Conservation (phyloP, 257 asterid genomes). For the Primulina eburnea region DNA sequence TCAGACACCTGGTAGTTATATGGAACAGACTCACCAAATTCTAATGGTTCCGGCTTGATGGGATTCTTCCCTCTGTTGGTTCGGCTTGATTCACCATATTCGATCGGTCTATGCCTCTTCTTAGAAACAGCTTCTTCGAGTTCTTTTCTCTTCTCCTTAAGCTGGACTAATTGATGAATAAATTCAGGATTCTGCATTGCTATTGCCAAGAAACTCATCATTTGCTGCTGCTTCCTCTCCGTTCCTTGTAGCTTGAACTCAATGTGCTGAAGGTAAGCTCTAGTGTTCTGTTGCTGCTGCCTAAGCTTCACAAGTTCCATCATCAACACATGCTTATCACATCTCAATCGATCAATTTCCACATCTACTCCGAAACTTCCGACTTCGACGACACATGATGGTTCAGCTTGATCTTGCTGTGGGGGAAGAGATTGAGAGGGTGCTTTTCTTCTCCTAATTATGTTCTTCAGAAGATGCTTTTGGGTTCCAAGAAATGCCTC, state of each 20-base stretch:
- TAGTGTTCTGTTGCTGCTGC: constrained; percentile 57
- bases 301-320: constrained; percentile 61
- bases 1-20: constrained; percentile 52
- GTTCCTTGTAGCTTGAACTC: constrained; percentile 60
- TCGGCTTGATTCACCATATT: constrained; percentile 38
- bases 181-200: constrained; percentile 86
- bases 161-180: constrained; percentile 49
- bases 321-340: constrained; percentile 53
- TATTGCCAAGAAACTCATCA: constrained; percentile 80
- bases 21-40: constrained; percentile 30
- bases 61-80: neutral
- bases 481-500: constrained; percentile 65
- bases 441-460: constrained; percentile 58
- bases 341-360: constrained; percentile 51
- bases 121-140: constrained; percentile 52
- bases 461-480: constrained; percentile 54
- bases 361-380: constrained; percentile 54
- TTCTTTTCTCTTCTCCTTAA: constrained; percentile 58
- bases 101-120: constrained; percentile 61
- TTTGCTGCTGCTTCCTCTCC: constrained; percentile 70
- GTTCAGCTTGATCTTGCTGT: constrained; percentile 32
- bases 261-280: constrained; percentile 54
- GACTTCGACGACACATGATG: constrained; percentile 57
- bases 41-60: constrained; percentile 51
- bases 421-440: constrained; percentile 23